Conservation (phyloP, 352 stramenopile genomes). For the Globisporangium acanthophoron region DNA sequence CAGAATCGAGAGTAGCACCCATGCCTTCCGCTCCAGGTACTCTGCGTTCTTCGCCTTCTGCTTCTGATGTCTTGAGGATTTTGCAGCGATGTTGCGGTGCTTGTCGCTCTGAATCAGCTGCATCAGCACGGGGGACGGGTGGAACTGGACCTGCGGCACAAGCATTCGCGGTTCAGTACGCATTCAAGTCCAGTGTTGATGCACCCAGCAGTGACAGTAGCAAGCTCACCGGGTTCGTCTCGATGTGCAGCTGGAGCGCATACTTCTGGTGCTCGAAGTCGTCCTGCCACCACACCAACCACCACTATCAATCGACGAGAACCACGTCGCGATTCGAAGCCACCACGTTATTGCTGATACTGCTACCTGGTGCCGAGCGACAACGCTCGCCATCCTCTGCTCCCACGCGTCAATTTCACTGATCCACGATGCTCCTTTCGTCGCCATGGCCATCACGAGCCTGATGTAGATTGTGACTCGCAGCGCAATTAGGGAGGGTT, state of each 20-base stretch:
- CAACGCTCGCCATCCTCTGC: neutral
- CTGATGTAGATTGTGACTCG: neutral
- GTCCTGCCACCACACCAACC: conserved; percentile 5
- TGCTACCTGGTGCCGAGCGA: conserved; percentile 1
- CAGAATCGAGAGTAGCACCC: neutral
- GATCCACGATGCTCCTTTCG: neutral
- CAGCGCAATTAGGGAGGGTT: neutral
- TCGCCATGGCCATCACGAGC: neutral
- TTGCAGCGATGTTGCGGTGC: conserved; percentile 9
- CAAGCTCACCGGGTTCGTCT: conserved; percentile 35
- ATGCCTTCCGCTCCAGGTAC: conserved; percentile 52
- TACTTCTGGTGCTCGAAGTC: conserved; percentile 34
- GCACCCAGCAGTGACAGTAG: neutral
- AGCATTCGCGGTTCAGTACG: too few species aligned
- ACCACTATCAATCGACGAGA: neutral
- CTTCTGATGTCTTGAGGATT: conserved; percentile 22
- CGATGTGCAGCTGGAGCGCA: conserved; percentile 37
- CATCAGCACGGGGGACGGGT: conserved; percentile 42
- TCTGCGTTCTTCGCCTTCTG: conserved; percentile 30
- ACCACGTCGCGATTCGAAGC: too few species aligned
- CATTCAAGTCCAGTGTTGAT: neutral
- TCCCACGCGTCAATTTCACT: neutral
- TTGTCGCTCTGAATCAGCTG: conserved; percentile 37
- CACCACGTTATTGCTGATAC: too few species aligned
- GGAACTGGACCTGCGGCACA: conserved; percentile 33